phyloP scores from a whole-genome alignment of 75 land plant species.

The Picea sitchensis region DNA sequence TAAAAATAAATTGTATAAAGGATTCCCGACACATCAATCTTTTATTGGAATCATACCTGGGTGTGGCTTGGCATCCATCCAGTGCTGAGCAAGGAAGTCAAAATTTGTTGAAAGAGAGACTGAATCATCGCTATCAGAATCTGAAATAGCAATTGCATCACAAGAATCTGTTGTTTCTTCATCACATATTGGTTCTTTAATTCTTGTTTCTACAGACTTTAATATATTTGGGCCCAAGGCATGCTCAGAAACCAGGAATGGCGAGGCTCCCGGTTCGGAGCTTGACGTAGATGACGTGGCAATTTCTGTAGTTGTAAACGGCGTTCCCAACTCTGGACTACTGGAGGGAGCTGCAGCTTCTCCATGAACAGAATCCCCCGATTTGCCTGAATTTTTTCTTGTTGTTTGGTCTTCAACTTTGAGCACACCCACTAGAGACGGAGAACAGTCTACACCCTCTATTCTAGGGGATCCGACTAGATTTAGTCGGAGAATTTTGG shows the following conservation, averaged over 20 bases:
- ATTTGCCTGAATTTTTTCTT: not conserved
- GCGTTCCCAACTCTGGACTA: constrained; percentile 73
- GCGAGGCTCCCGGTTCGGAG: constrained; percentile 74
- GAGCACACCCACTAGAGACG: constrained; percentile 7
- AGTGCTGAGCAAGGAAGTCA: constrained; percentile 16
- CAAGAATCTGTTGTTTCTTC: constrained; percentile 7
- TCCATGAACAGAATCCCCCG: constrained; percentile 16
- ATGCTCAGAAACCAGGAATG: constrained; percentile 15
- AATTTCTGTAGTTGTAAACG: constrained; percentile 59
- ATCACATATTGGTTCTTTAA: not conserved
- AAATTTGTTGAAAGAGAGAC: constrained; percentile 21
- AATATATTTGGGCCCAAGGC: too few species aligned
- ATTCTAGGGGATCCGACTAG: constrained; percentile 25
- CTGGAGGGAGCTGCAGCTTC: constrained; percentile 63
- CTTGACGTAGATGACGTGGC: constrained; percentile 71
- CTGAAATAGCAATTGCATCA: constrained; percentile 22
- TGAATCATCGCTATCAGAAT: constrained; percentile 31
- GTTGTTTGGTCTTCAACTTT: constrained; percentile 5
- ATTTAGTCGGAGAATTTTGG: constrained; percentile 79
- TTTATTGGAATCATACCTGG: not conserved
- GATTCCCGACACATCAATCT: not conserved
- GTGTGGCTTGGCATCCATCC: constrained; percentile 20
- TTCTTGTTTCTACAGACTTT: not conserved
- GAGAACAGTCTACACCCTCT: constrained; percentile 10
- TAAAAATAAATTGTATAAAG: not conserved